Base-by-base conservation (phyloP, 257 asterid species). In the Solanum ossicruentum region DNA sequence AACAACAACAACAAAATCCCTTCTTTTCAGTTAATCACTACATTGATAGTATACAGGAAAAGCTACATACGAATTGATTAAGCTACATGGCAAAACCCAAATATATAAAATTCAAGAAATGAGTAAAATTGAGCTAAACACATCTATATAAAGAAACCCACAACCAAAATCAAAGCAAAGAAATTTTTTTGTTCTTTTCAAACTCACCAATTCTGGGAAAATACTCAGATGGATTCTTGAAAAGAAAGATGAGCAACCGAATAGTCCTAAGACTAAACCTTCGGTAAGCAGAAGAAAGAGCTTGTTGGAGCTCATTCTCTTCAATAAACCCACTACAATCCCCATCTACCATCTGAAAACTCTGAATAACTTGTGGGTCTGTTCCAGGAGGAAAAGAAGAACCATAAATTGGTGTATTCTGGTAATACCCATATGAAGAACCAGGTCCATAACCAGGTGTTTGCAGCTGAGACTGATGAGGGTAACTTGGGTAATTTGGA, bases 261-360 rank as follows among this genome's bases (percentile, higher is more conserved):
- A 95, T 85, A 85, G 98, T 93, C 86, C 92, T 41, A 1, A 86
- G 86, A 86, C 93, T 91, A 85, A 95, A 94, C 84, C 80, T 89
- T 9, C 88, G 96, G 87, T 92, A 94, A 84, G 84, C 90, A 85
- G 91, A 83, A 32, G 95, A 83, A 26, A 95, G 89, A 16, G 99
- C 97, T 82, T 89, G 91, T 83, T 88, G 95, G 7, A 95, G 92
- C 93, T 95, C 99, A 43, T 70, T 85, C 56, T 92, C 98, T 72
- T 95, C 99, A 88, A 94, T 89, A 73, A 86, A 95, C 36, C 97
- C 99, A 85, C 95, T 93, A 32, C 82, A 88, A 82, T 95, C 93
- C 84, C 91, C 86, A 57, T 95, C 99, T 85, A 94, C 99, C 98
- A 91, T 92, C 89, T 93, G 95, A 84, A 93, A 95, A 85, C 92